Evolutionary conservation across 306 rosid genomes (phyloP).

Genomic region (Erythrophleum fordii): DNA sequence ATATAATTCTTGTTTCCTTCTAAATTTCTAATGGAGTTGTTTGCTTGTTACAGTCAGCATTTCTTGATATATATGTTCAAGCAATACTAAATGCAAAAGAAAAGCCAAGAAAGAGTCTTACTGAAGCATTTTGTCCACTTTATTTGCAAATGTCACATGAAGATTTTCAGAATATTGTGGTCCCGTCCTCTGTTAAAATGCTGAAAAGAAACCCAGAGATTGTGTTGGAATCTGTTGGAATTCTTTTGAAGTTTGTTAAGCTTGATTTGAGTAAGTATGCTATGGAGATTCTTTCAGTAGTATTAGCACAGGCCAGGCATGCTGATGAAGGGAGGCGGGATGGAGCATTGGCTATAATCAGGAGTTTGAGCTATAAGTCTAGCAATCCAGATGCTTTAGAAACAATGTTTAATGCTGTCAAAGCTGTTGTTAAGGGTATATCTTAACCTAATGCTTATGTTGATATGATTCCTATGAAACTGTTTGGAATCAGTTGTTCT

Average conservation of each 20-base stretch:
- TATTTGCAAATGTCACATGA: constrained; percentile 72
- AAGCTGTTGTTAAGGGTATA: constrained; percentile 85
- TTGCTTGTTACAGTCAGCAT: constrained; percentile 62
- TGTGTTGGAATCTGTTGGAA: constrained; percentile 85
- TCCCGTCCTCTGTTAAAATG: constrained; percentile 92
- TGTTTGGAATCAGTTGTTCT: constrained; percentile 26
- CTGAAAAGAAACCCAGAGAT: constrained; percentile 98
- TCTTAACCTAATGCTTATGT: background rate
- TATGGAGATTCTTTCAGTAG: constrained; percentile 77
- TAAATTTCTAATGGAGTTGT: constrained; percentile 32
- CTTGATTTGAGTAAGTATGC: constrained; percentile 97
- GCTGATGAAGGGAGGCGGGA: constrained; percentile 84
- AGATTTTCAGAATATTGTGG: constrained; percentile 75
- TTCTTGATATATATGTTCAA: constrained; percentile 87
- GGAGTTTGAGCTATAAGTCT: constrained; percentile 78
- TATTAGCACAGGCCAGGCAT: constrained; percentile 82
- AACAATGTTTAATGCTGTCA: constrained; percentile 78
- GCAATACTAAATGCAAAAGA: constrained; percentile 79
- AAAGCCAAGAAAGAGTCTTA: constrained; percentile 75
- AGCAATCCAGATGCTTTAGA: constrained; percentile 89
- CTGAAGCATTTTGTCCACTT: constrained; percentile 85
- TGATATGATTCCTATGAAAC: constrained; percentile 11
- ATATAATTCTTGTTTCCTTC: constrained; percentile 10
- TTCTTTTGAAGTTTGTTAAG: constrained; percentile 76
- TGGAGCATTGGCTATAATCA: constrained; percentile 71